Conservation (phyloP, 2,329 filamentous ascomycete species). For the Fusarium anguioides region DNA sequence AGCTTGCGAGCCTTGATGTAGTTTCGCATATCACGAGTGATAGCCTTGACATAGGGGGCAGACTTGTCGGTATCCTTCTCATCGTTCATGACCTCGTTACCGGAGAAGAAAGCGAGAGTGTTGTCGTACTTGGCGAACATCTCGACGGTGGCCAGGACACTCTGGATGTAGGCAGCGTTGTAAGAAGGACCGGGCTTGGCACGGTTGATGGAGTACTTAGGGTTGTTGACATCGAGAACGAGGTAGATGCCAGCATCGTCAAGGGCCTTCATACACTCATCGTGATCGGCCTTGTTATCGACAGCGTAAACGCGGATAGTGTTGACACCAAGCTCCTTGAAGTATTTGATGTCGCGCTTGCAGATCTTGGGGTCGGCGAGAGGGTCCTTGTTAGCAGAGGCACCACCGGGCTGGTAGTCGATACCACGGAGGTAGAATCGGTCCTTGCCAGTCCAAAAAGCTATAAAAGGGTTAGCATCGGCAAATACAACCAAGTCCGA, state of each 20-base stretch:
- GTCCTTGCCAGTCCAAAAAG: constrained; percentile 64
- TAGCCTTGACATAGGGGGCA: constrained; percentile 81
- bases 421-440: constrained; percentile 71
- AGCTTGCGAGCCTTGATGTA: constrained; percentile 72
- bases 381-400: constrained; percentile 72
- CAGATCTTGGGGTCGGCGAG: constrained; percentile 77
- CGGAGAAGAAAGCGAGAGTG: constrained; percentile 86
- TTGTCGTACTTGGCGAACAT: constrained; percentile 86
- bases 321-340: constrained; percentile 89
- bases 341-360: constrained; percentile 82
- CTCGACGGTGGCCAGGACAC: constrained; percentile 89
- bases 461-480: constrained; percentile 48
- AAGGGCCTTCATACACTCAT: constrained; percentile 84
- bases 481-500: not conserved
- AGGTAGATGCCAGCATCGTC: constrained; percentile 91
- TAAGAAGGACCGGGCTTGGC: constrained; percentile 80
- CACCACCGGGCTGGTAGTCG: constrained; percentile 72
- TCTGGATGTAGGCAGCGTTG: constrained; percentile 85
- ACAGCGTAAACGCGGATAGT: constrained; percentile 92
- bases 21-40: constrained; percentile 80
- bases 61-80: constrained; percentile 69
- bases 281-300: constrained; percentile 85
- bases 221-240: constrained; percentile 90
- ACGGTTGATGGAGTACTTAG: constrained; percentile 88
- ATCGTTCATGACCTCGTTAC: constrained; percentile 83